These are phyloP conservation scores for Cladochytrium replicatum DNA, from an alignment of 192 early-diverging fungal species.

Conservation along the genomic window DNA sequence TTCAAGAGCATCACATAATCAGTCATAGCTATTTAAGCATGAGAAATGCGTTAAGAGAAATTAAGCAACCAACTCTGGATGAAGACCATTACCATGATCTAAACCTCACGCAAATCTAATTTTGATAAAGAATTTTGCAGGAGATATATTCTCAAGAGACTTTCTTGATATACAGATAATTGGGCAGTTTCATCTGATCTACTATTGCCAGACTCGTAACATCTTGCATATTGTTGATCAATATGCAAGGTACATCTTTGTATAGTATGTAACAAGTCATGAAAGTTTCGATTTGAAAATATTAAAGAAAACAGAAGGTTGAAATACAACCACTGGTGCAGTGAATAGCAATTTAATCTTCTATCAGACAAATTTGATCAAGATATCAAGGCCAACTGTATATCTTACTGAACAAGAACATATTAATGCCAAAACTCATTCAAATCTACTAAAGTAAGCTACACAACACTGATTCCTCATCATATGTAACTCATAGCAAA, in stretches of 20 bases:
- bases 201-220: slow-evolving; percentile 60
- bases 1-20: no score
- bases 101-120: no score
- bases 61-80: no score
- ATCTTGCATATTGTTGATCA: slow-evolving; percentile 95
- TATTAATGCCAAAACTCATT: not conserved
- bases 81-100: no score
- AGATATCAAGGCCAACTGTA: not conserved
- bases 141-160: slow-evolving; percentile 63
- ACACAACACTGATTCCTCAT: no score
- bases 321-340: slow-evolving; percentile 55
- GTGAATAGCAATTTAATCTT: not conserved
- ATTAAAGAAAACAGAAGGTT: slow-evolving; percentile 50
- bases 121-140: no score
- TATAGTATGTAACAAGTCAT: slow-evolving; percentile 44
- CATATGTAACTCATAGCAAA: no score
- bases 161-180: slow-evolving; percentile 77
- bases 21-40: no score
- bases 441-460: no score
- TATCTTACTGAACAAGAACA: not conserved
- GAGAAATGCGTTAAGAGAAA: no score
- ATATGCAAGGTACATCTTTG: slow-evolving; percentile 59
- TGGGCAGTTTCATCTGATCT: slow-evolving; percentile 96
- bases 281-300: slow-evolving; percentile 93
- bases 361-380: no score